These are phyloP conservation scores for Magnusiomyces tetraspermus DNA, from an alignment of 1,139 yeast species.

Conservation along the genomic window DNA sequence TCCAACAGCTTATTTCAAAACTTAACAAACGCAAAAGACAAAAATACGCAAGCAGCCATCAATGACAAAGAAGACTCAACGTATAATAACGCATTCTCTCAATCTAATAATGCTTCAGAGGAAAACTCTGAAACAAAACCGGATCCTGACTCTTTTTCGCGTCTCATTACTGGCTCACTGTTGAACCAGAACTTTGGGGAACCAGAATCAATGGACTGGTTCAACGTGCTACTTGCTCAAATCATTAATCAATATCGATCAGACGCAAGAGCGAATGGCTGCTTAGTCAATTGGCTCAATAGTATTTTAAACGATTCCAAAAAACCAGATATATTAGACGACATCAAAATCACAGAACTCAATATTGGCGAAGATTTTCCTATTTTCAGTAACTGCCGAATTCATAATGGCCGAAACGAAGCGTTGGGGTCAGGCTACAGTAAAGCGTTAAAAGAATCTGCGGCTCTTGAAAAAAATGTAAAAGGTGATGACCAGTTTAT, in stretches of 20 bases:
- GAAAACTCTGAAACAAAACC: background rate
- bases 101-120: background rate
- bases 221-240: constrained; percentile 88
- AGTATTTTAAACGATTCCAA: constrained; percentile 43
- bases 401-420: constrained; percentile 26
- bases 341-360: constrained; percentile 71
- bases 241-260: constrained; percentile 76
- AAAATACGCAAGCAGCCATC: constrained; percentile 15
- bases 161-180: constrained; percentile 1
- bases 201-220: constrained; percentile 94
- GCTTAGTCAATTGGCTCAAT: constrained; percentile 69
- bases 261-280: constrained; percentile 79
- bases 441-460: background rate
- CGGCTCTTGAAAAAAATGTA: background rate
- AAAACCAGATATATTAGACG: constrained; percentile 73
- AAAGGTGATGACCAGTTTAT: constrained; percentile 37
- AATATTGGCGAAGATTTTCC: constrained; percentile 96
- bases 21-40: background rate
- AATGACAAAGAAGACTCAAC: constrained; percentile 8
- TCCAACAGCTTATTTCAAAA: background rate
- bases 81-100: background rate
- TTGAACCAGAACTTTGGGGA: background rate
- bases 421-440: background rate
- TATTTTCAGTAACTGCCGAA: constrained; percentile 84
- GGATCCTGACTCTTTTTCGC: background rate